Percentiles rank a stretch among this genome's conserved stretches.
These are phyloP conservation scores for Nakataea oryzae DNA, from an alignment of 2,329 filamentous ascomycete genomes.

Conservation along the genomic window DNA sequence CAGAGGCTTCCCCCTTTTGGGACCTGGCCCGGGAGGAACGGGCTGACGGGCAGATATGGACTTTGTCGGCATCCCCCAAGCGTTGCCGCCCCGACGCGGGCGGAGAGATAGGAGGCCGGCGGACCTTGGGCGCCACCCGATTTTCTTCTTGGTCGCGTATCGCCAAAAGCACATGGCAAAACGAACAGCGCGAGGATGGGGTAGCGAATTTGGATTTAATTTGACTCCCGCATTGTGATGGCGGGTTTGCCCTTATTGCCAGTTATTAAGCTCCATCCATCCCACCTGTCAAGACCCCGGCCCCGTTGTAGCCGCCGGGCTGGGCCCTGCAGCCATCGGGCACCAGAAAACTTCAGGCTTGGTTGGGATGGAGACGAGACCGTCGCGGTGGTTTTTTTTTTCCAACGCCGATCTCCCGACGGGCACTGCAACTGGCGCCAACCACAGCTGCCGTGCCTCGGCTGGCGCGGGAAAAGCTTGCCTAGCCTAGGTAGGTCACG, in stretches of 20 bases:
- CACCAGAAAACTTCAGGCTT: not conserved
- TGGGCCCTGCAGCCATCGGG: not conserved
- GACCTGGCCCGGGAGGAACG: not conserved
- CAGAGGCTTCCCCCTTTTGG: not conserved
- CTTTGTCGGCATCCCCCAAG: not conserved
- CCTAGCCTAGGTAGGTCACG: not conserved
- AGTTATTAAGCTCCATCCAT: not conserved
- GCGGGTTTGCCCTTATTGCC: not conserved
- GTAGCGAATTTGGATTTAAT: not conserved
- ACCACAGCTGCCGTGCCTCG: not conserved
- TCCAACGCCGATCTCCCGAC: not conserved
- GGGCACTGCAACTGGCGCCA: no score
- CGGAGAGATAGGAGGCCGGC: no score
- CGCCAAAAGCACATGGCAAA: not conserved
- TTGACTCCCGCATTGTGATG: not conserved
- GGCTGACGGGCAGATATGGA: not conserved
- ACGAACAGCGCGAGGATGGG: no score
- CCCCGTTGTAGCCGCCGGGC: not conserved
- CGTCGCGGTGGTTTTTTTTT: not conserved
- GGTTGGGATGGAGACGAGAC: no score
- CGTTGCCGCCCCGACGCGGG: not conserved
- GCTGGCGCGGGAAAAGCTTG: not conserved
- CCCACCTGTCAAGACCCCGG: not conserved
- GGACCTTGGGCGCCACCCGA: no score
- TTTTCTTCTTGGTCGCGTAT: not conserved